Evolutionary conservation across 306 rosid genomes (phyloP).

Genomic region (Fragaria vesca): DNA sequence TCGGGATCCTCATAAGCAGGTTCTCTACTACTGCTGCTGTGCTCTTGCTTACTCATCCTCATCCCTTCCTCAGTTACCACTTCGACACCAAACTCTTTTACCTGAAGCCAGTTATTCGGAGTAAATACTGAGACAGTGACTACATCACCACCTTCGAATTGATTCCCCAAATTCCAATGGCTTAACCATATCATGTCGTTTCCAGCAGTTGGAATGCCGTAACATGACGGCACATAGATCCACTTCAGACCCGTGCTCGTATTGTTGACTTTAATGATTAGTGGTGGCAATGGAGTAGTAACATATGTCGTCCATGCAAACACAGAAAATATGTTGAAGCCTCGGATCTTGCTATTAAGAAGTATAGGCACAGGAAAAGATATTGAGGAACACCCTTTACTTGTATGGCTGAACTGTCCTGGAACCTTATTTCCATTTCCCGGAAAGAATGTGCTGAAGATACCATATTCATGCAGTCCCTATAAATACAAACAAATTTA

Average conservation of each 20-base stretch:
- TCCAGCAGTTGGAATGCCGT: neutral
- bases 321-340: neutral
- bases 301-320: neutral
- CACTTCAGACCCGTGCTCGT: neutral
- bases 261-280: neutral
- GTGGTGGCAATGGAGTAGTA: too few species aligned
- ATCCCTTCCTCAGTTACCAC: neutral
- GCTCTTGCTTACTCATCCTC: neutral
- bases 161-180: neutral
- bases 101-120: neutral
- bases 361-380: neutral
- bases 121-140: neutral
- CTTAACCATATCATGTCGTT: neutral
- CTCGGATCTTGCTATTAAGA: neutral
- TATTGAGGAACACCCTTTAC: neutral
- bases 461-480: neutral
- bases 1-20: neutral
- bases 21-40: too few species aligned
- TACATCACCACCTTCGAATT: neutral
- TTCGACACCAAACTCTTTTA: neutral
- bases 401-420: neutral
- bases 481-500: neutral
- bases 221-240: neutral
- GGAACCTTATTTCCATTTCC: neutral
- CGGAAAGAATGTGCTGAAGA: neutral